Evolutionary conservation across 257 asterid genomes (phyloP).

Genomic region (Penstemon barbatus): DNA sequence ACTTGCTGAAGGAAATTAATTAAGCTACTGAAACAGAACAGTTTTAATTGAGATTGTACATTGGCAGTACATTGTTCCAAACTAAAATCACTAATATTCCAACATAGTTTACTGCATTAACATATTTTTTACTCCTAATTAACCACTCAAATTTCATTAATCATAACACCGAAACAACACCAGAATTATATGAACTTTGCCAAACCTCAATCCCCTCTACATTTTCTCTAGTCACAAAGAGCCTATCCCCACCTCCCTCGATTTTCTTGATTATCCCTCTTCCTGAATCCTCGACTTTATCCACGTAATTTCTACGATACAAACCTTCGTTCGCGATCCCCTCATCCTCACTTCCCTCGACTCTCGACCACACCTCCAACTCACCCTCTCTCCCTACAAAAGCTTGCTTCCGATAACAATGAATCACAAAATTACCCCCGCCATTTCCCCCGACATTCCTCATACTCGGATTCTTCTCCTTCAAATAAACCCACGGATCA

Average conservation of each 20-base stretch:
- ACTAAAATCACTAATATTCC: no score
- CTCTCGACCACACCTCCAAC: slow-evolving; percentile 89
- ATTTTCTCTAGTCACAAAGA: slow-evolving; percentile 74
- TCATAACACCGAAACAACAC: slow-evolving; percentile 51
- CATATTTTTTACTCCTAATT: no score
- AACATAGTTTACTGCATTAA: neutral
- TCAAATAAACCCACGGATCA: slow-evolving; percentile 93
- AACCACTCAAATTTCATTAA: neutral
- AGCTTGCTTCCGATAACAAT: slow-evolving; percentile 73
- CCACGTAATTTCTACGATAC: slow-evolving; percentile 80
- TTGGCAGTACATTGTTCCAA: no score
- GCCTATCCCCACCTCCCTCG: slow-evolving; percentile 89
- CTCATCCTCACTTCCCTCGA: slow-evolving; percentile 40
- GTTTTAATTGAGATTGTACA: neutral
- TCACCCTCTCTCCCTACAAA: slow-evolving; percentile 85
- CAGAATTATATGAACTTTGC: slow-evolving; percentile 73
- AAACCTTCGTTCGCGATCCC: slow-evolving; percentile 50
- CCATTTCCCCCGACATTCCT: slow-evolving; percentile 51
- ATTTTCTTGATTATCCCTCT: slow-evolving; percentile 78
- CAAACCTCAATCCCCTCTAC: slow-evolving; percentile 95
- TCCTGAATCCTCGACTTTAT: slow-evolving; percentile 66
- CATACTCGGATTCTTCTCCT: slow-evolving; percentile 87
- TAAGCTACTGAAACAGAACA: neutral
- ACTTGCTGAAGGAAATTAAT: no score
- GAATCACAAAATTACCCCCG: slow-evolving; percentile 47